Conservation (phyloP, 2,329 filamentous ascomycete genomes). For the Penicillium sclerotiorum region DNA sequence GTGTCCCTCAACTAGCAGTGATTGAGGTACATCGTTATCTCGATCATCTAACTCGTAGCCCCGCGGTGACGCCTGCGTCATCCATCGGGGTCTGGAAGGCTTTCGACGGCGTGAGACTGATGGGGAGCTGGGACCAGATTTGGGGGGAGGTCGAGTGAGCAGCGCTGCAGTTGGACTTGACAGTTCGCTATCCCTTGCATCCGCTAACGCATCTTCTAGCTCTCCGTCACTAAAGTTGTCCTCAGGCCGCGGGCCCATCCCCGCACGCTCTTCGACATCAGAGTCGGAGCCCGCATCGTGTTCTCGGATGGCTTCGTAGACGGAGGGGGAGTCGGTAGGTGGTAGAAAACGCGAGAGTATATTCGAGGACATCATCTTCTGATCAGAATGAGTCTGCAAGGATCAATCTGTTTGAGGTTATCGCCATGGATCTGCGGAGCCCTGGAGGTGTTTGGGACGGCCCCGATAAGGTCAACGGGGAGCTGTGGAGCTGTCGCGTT, state of each 20-base stretch:
- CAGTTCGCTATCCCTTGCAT: constrained; percentile 53
- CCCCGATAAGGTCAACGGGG: constrained; percentile 9
- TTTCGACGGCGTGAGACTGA: constrained; percentile 29
- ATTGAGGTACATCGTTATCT: constrained; percentile 66
- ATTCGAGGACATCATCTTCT: constrained; percentile 47
- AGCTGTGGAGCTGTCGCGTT: constrained; percentile 10
- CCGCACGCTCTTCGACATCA: constrained; percentile 50
- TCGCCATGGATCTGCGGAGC: constrained; percentile 14
- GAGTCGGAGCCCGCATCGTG: constrained; percentile 51
- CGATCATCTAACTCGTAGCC: constrained; percentile 52
- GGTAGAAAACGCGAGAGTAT: constrained; percentile 49
- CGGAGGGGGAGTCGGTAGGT: constrained; percentile 52
- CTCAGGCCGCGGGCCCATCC: constrained; percentile 49
- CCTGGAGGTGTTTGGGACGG: neutral
- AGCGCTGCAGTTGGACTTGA: constrained; percentile 48
- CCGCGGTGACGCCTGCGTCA: constrained; percentile 28
- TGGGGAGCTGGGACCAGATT: constrained; percentile 20
- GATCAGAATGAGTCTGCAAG: constrained; percentile 10
- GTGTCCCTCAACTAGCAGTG: constrained; percentile 61
- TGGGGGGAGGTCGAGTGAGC: constrained; percentile 34
- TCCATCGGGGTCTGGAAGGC: constrained; percentile 35
- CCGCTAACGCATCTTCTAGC: constrained; percentile 58
- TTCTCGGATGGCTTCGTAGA: constrained; percentile 51
- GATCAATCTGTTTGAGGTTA: constrained; percentile 7
- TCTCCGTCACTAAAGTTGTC: constrained; percentile 59